Percentiles rank a stretch among this genome's conserved stretches.
phyloP scores from a whole-genome alignment of 2,329 filamentous ascomycete genomes.

The Purpureocillium takamizusanense region DNA sequence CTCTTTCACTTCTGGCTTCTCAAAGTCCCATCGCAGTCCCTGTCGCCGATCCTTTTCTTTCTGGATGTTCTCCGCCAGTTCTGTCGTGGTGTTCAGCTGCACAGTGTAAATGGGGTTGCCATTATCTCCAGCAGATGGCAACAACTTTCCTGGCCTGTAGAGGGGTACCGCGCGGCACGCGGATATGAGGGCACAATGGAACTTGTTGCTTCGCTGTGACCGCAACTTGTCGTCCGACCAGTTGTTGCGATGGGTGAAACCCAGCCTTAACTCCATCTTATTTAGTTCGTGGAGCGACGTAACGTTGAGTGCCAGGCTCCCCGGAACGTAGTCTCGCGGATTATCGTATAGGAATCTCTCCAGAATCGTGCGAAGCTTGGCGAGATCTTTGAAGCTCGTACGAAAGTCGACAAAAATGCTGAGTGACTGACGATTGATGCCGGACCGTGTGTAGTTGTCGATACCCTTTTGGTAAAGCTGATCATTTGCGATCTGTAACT shows the following conservation, averaged over 20 bases:
- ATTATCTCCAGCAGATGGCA: slow-evolving; percentile 6
- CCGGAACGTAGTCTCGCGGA: slow-evolving; percentile 52
- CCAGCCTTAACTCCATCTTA: slow-evolving; percentile 21
- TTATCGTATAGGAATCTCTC: slow-evolving; percentile 54
- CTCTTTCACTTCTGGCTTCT: not conserved
- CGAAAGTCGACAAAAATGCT: slow-evolving; percentile 62
- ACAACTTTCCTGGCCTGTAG: slow-evolving; percentile 24
- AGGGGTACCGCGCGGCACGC: slow-evolving; percentile 59
- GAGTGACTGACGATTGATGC: slow-evolving; percentile 44
- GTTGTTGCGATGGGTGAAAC: slow-evolving; percentile 69
- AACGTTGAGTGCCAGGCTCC: slow-evolving; percentile 59
- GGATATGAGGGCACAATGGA: slow-evolving; percentile 63
- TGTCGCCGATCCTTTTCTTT: slow-evolving; percentile 8
- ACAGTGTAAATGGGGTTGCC: slow-evolving; percentile 9
- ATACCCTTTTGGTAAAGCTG: slow-evolving; percentile 50
- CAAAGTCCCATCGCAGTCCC: slow-evolving; percentile 4
- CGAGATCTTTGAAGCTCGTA: slow-evolving; percentile 61
- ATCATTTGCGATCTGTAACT: slow-evolving; percentile 41
- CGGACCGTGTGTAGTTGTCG: slow-evolving; percentile 3
- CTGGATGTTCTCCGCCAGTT: slow-evolving; percentile 5
- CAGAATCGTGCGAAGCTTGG: slow-evolving; percentile 49
- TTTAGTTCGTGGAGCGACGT: slow-evolving; percentile 34
- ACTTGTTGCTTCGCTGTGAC: slow-evolving; percentile 62
- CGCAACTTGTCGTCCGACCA: slow-evolving; percentile 66
- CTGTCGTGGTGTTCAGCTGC: slow-evolving; percentile 2